Percentiles rank a stretch among this genome's conserved stretches.
Evolutionary conservation across 805 yeast species (phyloP).

Genomic region (Wickerhamomyces sydowiorum): DNA sequence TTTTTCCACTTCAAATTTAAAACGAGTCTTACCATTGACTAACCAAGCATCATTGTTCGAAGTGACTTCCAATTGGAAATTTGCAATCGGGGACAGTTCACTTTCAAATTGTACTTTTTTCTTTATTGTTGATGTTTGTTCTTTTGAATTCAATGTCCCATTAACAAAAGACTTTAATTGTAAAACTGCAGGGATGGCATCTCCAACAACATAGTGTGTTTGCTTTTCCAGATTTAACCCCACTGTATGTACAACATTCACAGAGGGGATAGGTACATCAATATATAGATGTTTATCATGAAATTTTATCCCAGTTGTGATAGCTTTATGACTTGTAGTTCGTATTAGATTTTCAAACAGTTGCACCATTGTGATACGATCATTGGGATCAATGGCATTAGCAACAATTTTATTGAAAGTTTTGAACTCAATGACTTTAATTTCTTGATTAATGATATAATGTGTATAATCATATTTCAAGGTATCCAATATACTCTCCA

Average conservation of each 20-base stretch:
- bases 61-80: slow-evolving; percentile 41
- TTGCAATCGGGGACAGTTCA: slow-evolving; percentile 12
- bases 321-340: too few species aligned
- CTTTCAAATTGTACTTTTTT: slow-evolving; percentile 19
- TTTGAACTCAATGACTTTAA: slow-evolving; percentile 13
- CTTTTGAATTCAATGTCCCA: neutral
- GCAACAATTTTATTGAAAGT: neutral
- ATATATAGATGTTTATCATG: slow-evolving; percentile 30
- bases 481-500: slow-evolving; percentile 18
- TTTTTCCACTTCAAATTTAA: slow-evolving; percentile 37
- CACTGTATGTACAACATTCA: slow-evolving; percentile 55
- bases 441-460: slow-evolving; percentile 22
- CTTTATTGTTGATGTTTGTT: slow-evolving; percentile 2
- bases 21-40: slow-evolving; percentile 63
- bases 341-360: neutral
- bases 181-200: slow-evolving; percentile 45
- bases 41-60: slow-evolving; percentile 71
- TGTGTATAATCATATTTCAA: slow-evolving; percentile 27
- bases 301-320: too few species aligned
- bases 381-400: neutral
- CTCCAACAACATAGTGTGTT: slow-evolving; percentile 53
- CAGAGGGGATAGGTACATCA: slow-evolving; percentile 56
- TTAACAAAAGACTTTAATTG: slow-evolving; percentile 34
- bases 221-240: slow-evolving; percentile 33
- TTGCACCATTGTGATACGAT: neutral